These are phyloP conservation scores for Combretum micranthum DNA, from an alignment of 345 rosid genomes.

Conservation along the genomic window DNA sequence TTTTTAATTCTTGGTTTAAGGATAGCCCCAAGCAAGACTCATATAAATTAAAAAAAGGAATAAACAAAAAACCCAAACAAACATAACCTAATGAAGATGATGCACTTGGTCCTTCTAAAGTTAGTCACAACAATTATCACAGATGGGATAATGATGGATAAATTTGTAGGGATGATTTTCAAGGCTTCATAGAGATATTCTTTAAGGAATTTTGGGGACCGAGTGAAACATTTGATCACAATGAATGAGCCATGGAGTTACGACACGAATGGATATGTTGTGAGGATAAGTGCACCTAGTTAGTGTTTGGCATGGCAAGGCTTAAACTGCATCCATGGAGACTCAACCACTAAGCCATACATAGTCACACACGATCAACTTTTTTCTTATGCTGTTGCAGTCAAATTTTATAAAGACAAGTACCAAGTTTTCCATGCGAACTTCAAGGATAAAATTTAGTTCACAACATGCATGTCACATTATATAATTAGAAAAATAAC, in stretches of 20 bases:
- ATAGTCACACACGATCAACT: conserved; percentile 29
- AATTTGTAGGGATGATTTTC: conserved; percentile 23
- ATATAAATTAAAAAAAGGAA: too few species aligned
- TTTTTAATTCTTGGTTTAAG: too few species aligned
- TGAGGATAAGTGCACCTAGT: conserved; percentile 20
- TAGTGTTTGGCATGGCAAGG: conserved; percentile 29
- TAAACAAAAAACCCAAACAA: too few species aligned
- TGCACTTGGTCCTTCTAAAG: too few species aligned
- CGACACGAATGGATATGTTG: conserved; percentile 15
- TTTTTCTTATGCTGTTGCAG: conserved; percentile 47
- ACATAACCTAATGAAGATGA: too few species aligned
- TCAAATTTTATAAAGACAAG: conserved; percentile 25
- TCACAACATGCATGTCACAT: too few species aligned
- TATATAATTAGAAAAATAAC: too few species aligned
- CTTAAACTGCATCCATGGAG: conserved; percentile 28
- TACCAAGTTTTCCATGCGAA: conserved; percentile 20
- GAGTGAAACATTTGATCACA: conserved; percentile 47
- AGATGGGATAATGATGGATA: too few species aligned
- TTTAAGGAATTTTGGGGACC: conserved; percentile 28
- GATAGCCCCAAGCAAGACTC: too few species aligned
- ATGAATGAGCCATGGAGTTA: conserved; percentile 31
- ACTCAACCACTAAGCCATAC: conserved; percentile 42
- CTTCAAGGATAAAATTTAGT: background rate
- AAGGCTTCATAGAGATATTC: conserved; percentile 16
- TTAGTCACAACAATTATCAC: too few species aligned